phyloP scores from a whole-genome alignment of 2,329 filamentous ascomycete species.

The Canariomyces notabilis region DNA sequence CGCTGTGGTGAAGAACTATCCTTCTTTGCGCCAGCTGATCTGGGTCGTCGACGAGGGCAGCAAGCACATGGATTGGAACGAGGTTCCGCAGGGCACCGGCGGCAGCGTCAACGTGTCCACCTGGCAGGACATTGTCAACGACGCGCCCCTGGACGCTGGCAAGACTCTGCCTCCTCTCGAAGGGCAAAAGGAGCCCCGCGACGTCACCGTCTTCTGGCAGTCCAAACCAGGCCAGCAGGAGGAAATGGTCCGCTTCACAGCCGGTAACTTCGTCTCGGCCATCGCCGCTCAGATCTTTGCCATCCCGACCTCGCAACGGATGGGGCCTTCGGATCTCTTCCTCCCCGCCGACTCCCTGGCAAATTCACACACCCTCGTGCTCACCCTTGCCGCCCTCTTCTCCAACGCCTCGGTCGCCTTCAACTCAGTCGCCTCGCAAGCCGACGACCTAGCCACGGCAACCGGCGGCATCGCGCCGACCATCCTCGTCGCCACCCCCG shows the following conservation, averaged over 20 bases:
- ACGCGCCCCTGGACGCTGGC: conserved; percentile 54
- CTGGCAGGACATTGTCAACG: conserved; percentile 84
- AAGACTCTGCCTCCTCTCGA: conserved; percentile 61
- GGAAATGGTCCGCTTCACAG: conserved; percentile 77
- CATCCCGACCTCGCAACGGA: conserved; percentile 68
- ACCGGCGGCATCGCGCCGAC: conserved; percentile 74
- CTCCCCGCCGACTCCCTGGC: conserved; percentile 78
- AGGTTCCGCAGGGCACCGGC: conserved; percentile 71
- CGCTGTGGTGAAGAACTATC: conserved; percentile 61
- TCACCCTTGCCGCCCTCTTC: conserved; percentile 78
- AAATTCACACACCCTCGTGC: conserved; percentile 70
- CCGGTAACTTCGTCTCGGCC: conserved; percentile 80
- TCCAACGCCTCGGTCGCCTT: conserved; percentile 80
- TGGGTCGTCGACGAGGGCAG: conserved; percentile 93
- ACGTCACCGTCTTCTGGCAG: conserved; percentile 65
- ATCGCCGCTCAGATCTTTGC: conserved; percentile 72
- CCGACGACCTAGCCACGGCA: conserved; percentile 66
- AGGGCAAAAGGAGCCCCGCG: conserved; percentile 46
- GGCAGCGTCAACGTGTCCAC: conserved; percentile 76
- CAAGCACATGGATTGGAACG: conserved; percentile 92
- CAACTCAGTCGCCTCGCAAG: conserved; percentile 76
- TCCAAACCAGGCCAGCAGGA: conserved; percentile 46
- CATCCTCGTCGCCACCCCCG: conserved; percentile 71
- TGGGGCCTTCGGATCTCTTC: conserved; percentile 72
- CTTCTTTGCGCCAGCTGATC: conserved; percentile 69